Base-by-base conservation (phyloP, 768 basidiomycete species). In the Pleurotus tuoliensis region DNA sequence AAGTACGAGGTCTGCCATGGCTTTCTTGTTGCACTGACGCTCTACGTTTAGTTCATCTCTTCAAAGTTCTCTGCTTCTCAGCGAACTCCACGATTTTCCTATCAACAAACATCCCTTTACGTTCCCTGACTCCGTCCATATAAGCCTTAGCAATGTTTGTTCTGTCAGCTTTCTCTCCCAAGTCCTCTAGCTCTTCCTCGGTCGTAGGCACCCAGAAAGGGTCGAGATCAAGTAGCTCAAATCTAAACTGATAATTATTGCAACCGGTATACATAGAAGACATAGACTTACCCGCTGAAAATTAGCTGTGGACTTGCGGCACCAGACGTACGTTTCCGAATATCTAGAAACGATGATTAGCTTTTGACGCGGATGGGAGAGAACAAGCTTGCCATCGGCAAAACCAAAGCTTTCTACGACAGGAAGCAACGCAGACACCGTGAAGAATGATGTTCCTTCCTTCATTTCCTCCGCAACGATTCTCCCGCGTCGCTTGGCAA, bases 381-480 rank as follows among this genome's bases (percentile, higher is more conserved):
- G 20, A 46, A 47, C 13, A 15, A 9, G 64, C 84, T 59, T 59
- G 94, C 96, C 96, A 71, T 94, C 94, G 22, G 94, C 92, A 69
- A 99, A 98, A 0, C 96, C 95, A 67, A 98, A 99, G 71, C 91
- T 93, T 71, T 98, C 97, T 9, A 97, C 92, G 5, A 98, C 95
- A 1, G 97, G 97, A 16, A 99, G 72, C 59, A 97, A 74, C 0
- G 97, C 92, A 5, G 87, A 83, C 18, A 99, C 87, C 8, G 87
- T 94, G 73, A 99, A 97, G 73, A 97, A 95, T 1, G 89, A 81
- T 0, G 94, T 97, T 0, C 97, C 94, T 68, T 98, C 95, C 68
- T 94, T 98, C 94, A 98, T 96, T 69, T 98, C 97, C 66, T 98
- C 97, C 12, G 94, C 90, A 3, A 98, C 82, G 58, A 99, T 96